A percentile compares a stretch with the other conserved stretches of the same genome.
phyloP scores from a whole-genome alignment of 2,329 filamentous ascomycete genomes.

The Colletotrichum euphorbiae region DNA sequence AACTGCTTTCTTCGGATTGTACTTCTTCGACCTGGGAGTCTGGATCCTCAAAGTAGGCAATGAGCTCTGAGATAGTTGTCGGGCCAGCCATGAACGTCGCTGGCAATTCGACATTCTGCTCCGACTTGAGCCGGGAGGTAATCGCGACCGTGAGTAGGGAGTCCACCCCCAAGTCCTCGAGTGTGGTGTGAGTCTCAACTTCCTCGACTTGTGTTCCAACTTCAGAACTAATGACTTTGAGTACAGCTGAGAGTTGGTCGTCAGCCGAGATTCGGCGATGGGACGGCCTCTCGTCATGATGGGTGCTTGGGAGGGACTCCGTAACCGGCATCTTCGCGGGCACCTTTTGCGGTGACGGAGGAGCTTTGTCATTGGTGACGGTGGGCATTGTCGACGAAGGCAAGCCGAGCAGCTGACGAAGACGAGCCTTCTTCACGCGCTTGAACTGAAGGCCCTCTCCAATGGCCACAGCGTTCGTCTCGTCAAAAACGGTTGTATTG shows the following conservation, averaged over 20 bases:
- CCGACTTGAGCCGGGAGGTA: neutral
- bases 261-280: neutral
- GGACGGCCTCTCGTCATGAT: neutral
- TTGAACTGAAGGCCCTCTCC: slow-evolving; percentile 2
- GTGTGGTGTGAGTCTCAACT: neutral
- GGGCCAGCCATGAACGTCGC: neutral
- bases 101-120: neutral
- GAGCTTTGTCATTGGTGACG: neutral
- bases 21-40: neutral
- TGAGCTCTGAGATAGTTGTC: neutral
- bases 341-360: neutral
- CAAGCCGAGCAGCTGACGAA: neutral
- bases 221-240: neutral
- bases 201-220: neutral
- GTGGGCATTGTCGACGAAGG: neutral
- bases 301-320: neutral
- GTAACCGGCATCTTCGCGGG: neutral
- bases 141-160: slow-evolving; percentile 3
- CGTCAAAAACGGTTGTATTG: slow-evolving; percentile 1
- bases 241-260: neutral
- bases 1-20: neutral
- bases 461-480: neutral
- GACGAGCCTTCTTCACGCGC: neutral
- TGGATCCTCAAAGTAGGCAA: neutral
- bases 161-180: slow-evolving; percentile 3